Percentiles rank a stretch among this genome's conserved stretches.
phyloP scores from a whole-genome alignment of 2,329 filamentous ascomycete genomes.

The Paecilomyces dactylethromorphus region DNA sequence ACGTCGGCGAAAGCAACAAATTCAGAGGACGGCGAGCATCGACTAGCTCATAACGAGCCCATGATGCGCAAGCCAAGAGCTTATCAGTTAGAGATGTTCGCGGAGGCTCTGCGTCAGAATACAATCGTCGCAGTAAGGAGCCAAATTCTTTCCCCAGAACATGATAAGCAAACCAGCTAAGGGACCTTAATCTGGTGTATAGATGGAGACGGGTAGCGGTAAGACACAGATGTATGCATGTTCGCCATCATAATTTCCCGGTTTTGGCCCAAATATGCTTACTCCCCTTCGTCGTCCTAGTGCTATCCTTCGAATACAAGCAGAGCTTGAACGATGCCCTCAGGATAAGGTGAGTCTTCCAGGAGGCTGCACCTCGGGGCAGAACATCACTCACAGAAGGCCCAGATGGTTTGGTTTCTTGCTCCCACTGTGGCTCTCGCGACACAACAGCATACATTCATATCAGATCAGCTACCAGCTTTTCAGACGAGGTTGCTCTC shows the following conservation, averaged over 20 bases:
- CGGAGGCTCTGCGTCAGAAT: conserved; percentile 61
- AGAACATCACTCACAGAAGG: neutral
- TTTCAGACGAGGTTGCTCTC: conserved; percentile 57
- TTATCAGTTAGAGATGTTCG: conserved; percentile 72
- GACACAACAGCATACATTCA: conserved; percentile 57
- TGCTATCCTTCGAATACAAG: conserved; percentile 60
- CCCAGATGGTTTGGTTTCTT: conserved; percentile 61
- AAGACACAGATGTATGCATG: conserved; percentile 66
- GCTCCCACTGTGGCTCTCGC: conserved; percentile 64
- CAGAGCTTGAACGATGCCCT: conserved; percentile 52
- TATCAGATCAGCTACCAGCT: conserved; percentile 53
- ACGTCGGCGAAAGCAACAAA: neutral
- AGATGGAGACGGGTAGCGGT: conserved; percentile 77
- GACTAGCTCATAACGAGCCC: neutral
- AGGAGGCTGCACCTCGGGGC: neutral
- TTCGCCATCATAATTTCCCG: neutral
- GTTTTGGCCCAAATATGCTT: conserved; percentile 1
- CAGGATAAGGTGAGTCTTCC: conserved; percentile 47
- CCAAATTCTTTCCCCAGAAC: neutral
- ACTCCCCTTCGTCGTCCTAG: conserved; percentile 30
- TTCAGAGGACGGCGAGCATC: neutral
- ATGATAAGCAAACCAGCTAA: conserved; percentile 1
- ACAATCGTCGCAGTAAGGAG: conserved; percentile 61
- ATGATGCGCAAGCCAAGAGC: conserved; percentile 35
- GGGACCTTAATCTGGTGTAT: neutral